A percentile compares a stretch with the other conserved stretches of the same genome.
These are phyloP conservation scores for Clonostachys sp. DNA, from an alignment of 2,329 filamentous ascomycete genomes.

Conservation along the genomic window DNA sequence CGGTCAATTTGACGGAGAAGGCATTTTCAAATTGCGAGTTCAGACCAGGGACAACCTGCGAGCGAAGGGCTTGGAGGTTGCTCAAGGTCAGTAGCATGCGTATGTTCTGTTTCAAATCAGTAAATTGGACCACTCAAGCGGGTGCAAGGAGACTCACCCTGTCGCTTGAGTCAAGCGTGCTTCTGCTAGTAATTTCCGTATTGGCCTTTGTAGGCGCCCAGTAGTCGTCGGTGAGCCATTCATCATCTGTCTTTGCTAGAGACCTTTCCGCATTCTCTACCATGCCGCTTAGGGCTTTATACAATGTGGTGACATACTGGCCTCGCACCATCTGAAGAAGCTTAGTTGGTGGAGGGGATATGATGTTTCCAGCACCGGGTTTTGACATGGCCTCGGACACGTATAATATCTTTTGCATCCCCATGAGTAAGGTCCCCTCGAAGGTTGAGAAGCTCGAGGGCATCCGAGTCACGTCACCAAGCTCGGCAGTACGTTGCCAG, in stretches of 20 bases:
- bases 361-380: conserved; percentile 69
- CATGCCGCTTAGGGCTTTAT: conserved; percentile 91
- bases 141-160: conserved; percentile 35
- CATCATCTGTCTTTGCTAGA: conserved; percentile 58
- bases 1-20: conserved; percentile 90
- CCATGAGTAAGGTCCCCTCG: conserved; percentile 73
- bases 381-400: conserved; percentile 80
- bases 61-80: conserved; percentile 80
- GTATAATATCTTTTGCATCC: conserved; percentile 95
- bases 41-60: conserved; percentile 80
- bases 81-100: conserved; percentile 91
- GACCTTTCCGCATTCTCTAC: conserved; percentile 90
- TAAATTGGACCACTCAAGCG: neutral
- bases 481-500: conserved; percentile 80
- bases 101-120: conserved; percentile 59
- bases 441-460: conserved; percentile 81
- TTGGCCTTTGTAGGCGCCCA: conserved; percentile 26
- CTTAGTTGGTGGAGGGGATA: conserved; percentile 81
- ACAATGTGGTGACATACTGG: conserved; percentile 90
- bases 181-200: conserved; percentile 32
- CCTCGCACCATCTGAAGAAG: conserved; percentile 84
- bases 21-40: conserved; percentile 89
- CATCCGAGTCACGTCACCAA: conserved; percentile 86
- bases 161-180: conserved; percentile 49
- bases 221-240: conserved; percentile 49